Percentiles rank a stretch among this genome's conserved stretches.
These are phyloP conservation scores for Calonectria pteridis DNA, from an alignment of 2,329 filamentous ascomycete genomes.

Conservation along the genomic window DNA sequence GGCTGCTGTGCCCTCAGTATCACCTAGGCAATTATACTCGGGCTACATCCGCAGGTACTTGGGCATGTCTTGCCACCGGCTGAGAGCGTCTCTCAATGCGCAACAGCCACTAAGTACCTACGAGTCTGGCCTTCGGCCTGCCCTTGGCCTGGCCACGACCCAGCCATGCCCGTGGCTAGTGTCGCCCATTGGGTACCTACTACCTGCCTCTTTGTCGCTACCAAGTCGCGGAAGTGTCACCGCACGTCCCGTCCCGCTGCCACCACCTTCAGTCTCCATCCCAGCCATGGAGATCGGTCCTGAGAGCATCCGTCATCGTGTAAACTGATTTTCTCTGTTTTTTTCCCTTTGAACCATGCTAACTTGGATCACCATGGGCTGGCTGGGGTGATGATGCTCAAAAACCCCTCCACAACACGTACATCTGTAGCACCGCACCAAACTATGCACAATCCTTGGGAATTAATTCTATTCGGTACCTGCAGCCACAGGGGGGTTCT, in stretches of 20 bases:
- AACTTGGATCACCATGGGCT: neutral
- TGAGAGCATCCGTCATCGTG: neutral
- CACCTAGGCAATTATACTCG: neutral
- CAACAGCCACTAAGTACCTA: neutral
- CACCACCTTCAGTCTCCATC: neutral
- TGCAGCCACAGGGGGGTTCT: constrained; percentile 18
- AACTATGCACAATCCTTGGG: neutral
- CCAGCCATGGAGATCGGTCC: neutral
- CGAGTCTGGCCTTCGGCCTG: neutral
- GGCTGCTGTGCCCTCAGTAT: neutral
- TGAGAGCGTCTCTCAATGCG: neutral
- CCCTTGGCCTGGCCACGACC: neutral
- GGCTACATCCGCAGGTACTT: neutral
- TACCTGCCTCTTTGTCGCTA: neutral
- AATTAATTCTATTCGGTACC: constrained; percentile 20
- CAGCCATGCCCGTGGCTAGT: neutral
- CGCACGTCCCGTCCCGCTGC: constrained; percentile 23
- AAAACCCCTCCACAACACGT: neutral
- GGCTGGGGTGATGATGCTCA: neutral
- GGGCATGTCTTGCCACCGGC: neutral
- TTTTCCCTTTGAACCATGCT: neutral
- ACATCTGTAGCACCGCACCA: neutral
- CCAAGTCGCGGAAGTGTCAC: constrained; percentile 1
- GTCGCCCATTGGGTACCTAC: neutral
- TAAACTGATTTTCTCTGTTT: neutral